phyloP scores from a whole-genome alignment of 495 filamentous ascomycete species.

The Penicillium verhagenii region DNA sequence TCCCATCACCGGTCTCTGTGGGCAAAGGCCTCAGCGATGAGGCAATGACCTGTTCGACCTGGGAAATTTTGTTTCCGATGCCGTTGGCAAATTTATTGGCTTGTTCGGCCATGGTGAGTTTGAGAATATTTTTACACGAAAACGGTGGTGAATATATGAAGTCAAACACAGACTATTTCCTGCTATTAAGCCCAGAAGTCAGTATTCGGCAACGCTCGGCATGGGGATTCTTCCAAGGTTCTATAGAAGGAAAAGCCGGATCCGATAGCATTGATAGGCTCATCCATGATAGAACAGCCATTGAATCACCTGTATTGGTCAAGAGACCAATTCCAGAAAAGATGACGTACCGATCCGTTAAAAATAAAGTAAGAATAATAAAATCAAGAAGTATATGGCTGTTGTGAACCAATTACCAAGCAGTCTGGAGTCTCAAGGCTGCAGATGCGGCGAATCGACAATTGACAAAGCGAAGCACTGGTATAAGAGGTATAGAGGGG shows the following conservation, averaged over 20 bases:
- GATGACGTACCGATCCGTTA: not conserved
- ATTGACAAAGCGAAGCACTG: not conserved
- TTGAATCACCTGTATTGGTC: not conserved
- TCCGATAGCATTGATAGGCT: not conserved
- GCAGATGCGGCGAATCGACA: not conserved
- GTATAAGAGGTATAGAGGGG: not conserved
- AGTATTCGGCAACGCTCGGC: not conserved
- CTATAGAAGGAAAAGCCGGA: not conserved
- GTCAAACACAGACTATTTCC: not conserved
- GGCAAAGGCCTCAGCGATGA: constrained; percentile 62
- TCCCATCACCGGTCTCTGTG: constrained; percentile 61
- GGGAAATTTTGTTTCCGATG: constrained; percentile 40
- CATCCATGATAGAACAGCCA: not conserved
- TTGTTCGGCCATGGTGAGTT: constrained; percentile 26
- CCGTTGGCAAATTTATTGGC: constrained; percentile 17
- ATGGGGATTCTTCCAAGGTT: not conserved
- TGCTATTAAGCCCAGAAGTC: not conserved
- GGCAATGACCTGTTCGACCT: constrained; percentile 54
- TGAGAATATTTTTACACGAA: not conserved
- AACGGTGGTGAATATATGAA: not conserved
- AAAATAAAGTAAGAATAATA: not conserved
- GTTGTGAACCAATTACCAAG: not conserved
- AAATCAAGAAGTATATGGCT: not conserved
- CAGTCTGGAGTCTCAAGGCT: not conserved
- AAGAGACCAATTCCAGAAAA: not conserved